Conservation (phyloP, 2,329 filamentous ascomycete species). For the Xylaria sp. region DNA sequence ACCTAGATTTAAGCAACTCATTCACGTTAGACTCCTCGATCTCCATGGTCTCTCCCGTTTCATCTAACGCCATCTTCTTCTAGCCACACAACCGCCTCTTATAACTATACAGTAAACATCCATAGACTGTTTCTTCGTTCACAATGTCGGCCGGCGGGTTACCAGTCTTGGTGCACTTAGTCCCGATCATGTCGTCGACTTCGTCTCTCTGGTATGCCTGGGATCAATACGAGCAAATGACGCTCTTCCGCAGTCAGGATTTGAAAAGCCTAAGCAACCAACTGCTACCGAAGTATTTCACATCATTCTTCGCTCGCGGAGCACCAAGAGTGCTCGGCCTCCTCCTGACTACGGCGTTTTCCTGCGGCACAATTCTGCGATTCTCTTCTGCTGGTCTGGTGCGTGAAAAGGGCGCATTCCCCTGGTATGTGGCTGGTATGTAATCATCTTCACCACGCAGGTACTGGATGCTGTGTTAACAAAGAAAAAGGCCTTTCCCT, state of each 20-base stretch:
- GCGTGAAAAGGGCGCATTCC: background rate
- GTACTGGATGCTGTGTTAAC: background rate
- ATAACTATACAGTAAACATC: background rate
- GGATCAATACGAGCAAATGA: conserved; percentile 37
- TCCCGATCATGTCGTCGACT: conserved; percentile 32
- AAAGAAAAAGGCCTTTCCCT: conserved; percentile 14
- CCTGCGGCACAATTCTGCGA: conserved; percentile 24
- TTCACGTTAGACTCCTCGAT: background rate
- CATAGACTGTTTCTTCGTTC: background rate
- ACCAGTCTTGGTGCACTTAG: conserved; percentile 17
- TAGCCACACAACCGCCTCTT: background rate
- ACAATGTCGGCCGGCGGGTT: conserved; percentile 1
- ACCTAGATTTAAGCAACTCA: background rate
- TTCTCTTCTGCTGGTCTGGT: conserved; percentile 9
- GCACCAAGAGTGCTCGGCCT: conserved; percentile 28
- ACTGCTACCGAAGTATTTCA: conserved; percentile 31
- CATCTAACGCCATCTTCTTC: background rate
- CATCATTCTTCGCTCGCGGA: conserved; percentile 30
- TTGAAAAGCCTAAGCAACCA: conserved; percentile 26
- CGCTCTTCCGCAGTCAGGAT: conserved; percentile 22
- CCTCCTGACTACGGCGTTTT: conserved; percentile 26
- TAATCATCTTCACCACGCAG: background rate
- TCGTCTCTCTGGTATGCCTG: conserved; percentile 35
- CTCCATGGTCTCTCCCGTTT: background rate
- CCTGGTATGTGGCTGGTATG: conserved; percentile 32